Evolutionary conservation across 106 monocot species (phyloP).

Genomic region (Phalaenopsis aphrodite): DNA sequence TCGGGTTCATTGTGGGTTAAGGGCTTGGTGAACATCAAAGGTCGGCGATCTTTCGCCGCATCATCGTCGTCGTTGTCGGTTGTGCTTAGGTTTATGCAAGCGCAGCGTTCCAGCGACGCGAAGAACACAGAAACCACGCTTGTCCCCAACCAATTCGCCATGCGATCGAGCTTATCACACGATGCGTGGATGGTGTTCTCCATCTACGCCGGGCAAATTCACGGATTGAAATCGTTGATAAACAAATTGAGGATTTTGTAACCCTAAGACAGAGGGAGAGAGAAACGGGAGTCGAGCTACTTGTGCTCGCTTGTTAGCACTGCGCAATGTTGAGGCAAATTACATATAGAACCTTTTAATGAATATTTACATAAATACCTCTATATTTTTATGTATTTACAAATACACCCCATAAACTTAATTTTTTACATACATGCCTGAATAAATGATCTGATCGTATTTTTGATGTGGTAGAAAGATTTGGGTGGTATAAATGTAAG

Average conservation of each 20-base stretch:
- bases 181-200: constrained; percentile 19
- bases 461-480: no score
- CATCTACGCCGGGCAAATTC: constrained; percentile 1
- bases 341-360: no score
- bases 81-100: constrained; percentile 42
- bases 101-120: constrained; percentile 29
- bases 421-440: no score
- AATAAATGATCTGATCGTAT: no score
- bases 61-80: constrained; percentile 31
- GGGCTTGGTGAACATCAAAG: constrained; percentile 31
- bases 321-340: no score
- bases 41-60: constrained; percentile 25
- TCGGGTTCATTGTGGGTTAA: constrained; percentile 1
- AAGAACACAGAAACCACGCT: constrained; percentile 44
- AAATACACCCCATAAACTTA: no score
- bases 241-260: background rate
- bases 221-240: background rate
- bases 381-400: no score
- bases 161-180: constrained; percentile 31
- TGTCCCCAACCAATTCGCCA: constrained; percentile 32
- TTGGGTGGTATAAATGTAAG: no score
- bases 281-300: no score
- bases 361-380: no score
- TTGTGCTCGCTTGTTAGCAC: no score
- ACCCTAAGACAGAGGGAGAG: no score